These are phyloP conservation scores for Coprinellus micaceus DNA, from an alignment of 768 basidiomycete species.

Conservation along the genomic window DNA sequence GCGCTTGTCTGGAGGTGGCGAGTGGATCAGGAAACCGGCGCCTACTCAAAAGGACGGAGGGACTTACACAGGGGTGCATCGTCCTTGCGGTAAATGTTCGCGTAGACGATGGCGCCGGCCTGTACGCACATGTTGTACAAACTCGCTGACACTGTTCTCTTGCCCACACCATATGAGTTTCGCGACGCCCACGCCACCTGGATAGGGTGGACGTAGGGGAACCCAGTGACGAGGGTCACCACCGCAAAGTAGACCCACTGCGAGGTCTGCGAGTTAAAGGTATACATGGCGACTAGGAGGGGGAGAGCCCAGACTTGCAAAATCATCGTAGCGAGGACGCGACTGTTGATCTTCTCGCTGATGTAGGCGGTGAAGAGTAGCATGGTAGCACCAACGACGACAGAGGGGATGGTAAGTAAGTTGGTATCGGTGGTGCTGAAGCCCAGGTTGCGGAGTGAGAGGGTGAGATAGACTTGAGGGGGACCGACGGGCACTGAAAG, in stretches of 20 bases:
- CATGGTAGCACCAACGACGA: constrained; percentile 47
- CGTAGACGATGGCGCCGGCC: constrained; percentile 46
- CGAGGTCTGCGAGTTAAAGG: constrained; percentile 43
- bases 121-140: constrained; percentile 69
- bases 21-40: not conserved
- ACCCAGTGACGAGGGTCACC: constrained; percentile 52
- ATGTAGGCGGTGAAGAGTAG: constrained; percentile 46
- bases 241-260: constrained; percentile 57
- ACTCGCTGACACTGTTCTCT: constrained; percentile 45
- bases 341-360: constrained; percentile 54
- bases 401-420: constrained; percentile 58
- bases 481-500: constrained; percentile 51
- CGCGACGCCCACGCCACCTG: constrained; percentile 58
- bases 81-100: constrained; percentile 53
- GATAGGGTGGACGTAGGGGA: constrained; percentile 47
- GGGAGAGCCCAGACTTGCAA: constrained; percentile 62
- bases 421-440: constrained; percentile 63
- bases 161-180: constrained; percentile 59
- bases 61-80: constrained; percentile 43
- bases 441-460: constrained; percentile 58
- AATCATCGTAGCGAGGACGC: constrained; percentile 49
- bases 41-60: not conserved
- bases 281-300: constrained; percentile 53
- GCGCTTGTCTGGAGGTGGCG: constrained; percentile 42
- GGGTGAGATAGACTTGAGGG: constrained; percentile 61